phyloP scores from a whole-genome alignment of 2,329 filamentous ascomycete genomes.

The Berkeleyomyces basicola region DNA sequence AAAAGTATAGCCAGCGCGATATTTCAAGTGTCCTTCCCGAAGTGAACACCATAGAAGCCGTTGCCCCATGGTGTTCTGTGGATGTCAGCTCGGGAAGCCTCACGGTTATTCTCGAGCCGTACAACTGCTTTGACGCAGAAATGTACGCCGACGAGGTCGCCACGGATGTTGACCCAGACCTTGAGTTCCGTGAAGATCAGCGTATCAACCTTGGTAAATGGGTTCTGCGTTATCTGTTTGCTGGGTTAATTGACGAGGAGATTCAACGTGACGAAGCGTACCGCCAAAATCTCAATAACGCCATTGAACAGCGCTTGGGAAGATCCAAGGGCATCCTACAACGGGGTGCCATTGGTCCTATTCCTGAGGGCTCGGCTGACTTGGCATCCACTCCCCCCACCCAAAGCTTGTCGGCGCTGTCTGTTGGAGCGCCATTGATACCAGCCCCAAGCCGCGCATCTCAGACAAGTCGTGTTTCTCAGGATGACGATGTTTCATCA shows the following conservation, averaged over 20 bases:
- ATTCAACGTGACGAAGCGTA: constrained; percentile 63
- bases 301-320: constrained; percentile 39
- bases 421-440: constrained; percentile 2
- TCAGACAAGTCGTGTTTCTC: constrained; percentile 42
- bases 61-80: constrained; percentile 91
- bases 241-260: constrained; percentile 77
- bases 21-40: constrained; percentile 79
- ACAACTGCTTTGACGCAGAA: constrained; percentile 94
- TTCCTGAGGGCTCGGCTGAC: neutral
- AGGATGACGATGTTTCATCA: constrained; percentile 63
- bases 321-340: constrained; percentile 25
- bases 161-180: constrained; percentile 51
- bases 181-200: constrained; percentile 72
- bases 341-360: neutral
- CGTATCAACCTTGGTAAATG: constrained; percentile 95
- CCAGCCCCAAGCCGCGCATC: constrained; percentile 25
- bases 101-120: constrained; percentile 80
- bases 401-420: neutral
- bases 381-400: neutral
- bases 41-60: constrained; percentile 74
- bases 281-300: constrained; percentile 51
- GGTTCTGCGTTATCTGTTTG: constrained; percentile 85
- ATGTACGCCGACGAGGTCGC: constrained; percentile 86
- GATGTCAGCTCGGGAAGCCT: constrained; percentile 85
- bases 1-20: constrained; percentile 87